Conservation (phyloP, 2,329 filamentous ascomycete genomes). For the Gaeumannomyces tritici region DNA sequence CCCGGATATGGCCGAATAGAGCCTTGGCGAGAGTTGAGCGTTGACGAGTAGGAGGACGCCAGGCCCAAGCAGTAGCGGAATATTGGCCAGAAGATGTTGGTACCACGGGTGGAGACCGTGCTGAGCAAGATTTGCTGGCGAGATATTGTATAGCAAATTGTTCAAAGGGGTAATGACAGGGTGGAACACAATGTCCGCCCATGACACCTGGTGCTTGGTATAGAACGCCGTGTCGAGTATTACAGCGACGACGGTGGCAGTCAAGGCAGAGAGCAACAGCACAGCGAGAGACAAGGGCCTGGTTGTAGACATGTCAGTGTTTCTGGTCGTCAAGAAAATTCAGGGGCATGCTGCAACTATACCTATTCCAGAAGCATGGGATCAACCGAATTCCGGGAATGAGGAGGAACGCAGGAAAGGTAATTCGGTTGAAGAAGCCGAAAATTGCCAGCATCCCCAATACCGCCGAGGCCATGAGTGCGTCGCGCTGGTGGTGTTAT, state of each 20-base stretch:
- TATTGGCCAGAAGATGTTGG: constrained; percentile 63
- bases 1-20: constrained; percentile 67
- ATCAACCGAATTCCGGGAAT: constrained; percentile 76
- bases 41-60: constrained; percentile 49
- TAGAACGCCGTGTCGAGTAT: constrained; percentile 83
- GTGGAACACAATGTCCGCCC: constrained; percentile 51
- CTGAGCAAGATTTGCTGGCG: constrained; percentile 58
- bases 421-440: constrained; percentile 93
- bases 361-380: constrained; percentile 79
- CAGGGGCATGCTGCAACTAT: not conserved
- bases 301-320: constrained; percentile 6
- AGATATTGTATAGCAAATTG: constrained; percentile 67
- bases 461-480: constrained; percentile 64
- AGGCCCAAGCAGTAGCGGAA: constrained; percentile 64
- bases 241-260: constrained; percentile 65
- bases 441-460: constrained; percentile 76
- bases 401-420: constrained; percentile 86
- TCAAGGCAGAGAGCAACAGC: constrained; percentile 53
- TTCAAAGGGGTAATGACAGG: constrained; percentile 71
- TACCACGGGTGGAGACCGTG: constrained; percentile 75
- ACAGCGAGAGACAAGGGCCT: constrained; percentile 53
- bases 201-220: constrained; percentile 49
- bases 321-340: constrained; percentile 7
- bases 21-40: constrained; percentile 48
- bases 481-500: constrained; percentile 56